Evolutionary conservation across 2,329 filamentous ascomycete species (phyloP), one percentile per base, ranked within the genome.

Genomic region (Penicillium carneum): DNA sequence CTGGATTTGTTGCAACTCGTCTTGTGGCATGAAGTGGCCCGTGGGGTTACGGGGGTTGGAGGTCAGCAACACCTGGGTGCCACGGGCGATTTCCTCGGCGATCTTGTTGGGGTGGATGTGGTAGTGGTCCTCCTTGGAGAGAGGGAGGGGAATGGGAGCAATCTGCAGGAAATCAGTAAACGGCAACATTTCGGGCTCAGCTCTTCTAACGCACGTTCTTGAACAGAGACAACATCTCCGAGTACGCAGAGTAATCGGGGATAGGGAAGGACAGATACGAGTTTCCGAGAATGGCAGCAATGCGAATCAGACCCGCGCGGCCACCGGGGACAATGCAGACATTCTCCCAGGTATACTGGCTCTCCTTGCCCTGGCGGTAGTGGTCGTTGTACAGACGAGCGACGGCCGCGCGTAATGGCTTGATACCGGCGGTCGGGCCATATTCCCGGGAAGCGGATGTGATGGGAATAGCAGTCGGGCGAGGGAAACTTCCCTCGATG

Each of bases 31-130:
- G 65, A 97, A 92, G 66, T 92, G 88, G 50, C 94, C 94, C 1
- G 94, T 97, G 0, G 94, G 94, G 79, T 98, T 98, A 66, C 94
- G 88, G 10, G 94, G 94, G 81, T 98, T 98, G 1, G 93, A 97
- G 38, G 94, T 98, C 65, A 98, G 81, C 71, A 98, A 93, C 67
- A 97, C 94, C 5, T 88, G 89, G 18, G 90, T 92, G 67, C 92
- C 92, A 68, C 93, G 89, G 46, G 91, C 88, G 68, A 97, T 94
- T 77, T 96, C 92, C 71, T 96, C 91, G 16, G 90, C 90, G 71
- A 98, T 95, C 82, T 95, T 96, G 77, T 96, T 89, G 2, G 92
- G 90, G 74, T 96, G 90, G 75, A 98, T 96, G 74, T 96, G 92
- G 80, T 97, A 98, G 67, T 90, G 90, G 75, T 98, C 93, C 62